Base-by-base conservation (phyloP, 2,329 filamentous ascomycete species). In the Chrysoporthe puriensis region DNA sequence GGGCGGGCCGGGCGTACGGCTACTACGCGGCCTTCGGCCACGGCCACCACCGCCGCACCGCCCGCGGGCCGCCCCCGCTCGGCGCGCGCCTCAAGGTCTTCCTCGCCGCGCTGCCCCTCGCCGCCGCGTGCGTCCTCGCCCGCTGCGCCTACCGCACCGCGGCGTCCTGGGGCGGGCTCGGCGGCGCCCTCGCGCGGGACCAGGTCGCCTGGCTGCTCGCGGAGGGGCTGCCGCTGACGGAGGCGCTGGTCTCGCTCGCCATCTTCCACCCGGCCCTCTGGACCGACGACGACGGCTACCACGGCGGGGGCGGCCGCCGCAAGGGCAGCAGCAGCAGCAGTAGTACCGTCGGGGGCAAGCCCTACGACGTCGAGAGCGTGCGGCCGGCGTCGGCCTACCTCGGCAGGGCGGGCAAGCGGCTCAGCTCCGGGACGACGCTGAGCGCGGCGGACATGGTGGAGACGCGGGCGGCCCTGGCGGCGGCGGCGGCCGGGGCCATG, bases 11-110 rank as follows among this genome's bases (percentile, higher is more conserved):
- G 4, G 65, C 71, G 21, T 73, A 73, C 54, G 75, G 73, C 54
- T 76, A 75, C n/a, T 52, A 54, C 62, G 75, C 75, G 18, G 76
- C 75, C 2, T 76, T 76, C 66, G 73, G 75, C 57, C 70, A 66
- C 5, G 7, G 13, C 50, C 50, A 16, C 21, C 40, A 32, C 40
- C 36, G 44, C 36, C 57, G 21, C 56, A 18, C 16, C 34, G 9
- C 32, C 34, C 69, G 70, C 43, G 58, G 62, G 4, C 70, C 72
- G 14, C 73, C 74, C 16, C 75, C 72, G 3, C 71, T 76, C 46
- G 69, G 70, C 1, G 43, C 69, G n/a, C 70, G 72, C 18, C 74
- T 76, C 69, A 75, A 73, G 64, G 64, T 73, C 21, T 74, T 75
- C 64, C 54, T 76, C 48, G 71, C 63, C 14, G 72, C 73, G 48